A percentile compares a stretch with the other conserved stretches of the same genome.
phyloP scores from a whole-genome alignment of 345 rosid species.

The Brassica carinata region DNA sequence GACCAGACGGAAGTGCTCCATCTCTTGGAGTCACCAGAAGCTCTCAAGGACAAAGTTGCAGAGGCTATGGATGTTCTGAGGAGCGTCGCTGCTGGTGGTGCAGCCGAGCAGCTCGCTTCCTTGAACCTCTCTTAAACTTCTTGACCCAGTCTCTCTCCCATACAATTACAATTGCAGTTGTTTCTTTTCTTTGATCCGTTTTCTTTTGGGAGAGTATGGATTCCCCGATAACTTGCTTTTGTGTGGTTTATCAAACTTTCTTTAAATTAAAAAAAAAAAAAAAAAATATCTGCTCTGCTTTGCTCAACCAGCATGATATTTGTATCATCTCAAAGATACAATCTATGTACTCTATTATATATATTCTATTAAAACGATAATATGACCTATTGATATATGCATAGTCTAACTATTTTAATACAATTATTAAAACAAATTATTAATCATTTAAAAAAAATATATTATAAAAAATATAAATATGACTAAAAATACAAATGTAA shows the following conservation, averaged over 20 bases:
- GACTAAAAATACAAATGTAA: too few species aligned
- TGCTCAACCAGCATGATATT: background rate
- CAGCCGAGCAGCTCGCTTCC: slow-evolving; percentile 75
- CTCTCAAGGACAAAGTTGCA: slow-evolving; percentile 85
- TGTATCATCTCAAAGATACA: background rate
- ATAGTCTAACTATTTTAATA: too few species aligned
- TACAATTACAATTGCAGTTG: slow-evolving; percentile 15
- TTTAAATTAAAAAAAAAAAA: background rate
- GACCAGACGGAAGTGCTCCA: slow-evolving; percentile 94
- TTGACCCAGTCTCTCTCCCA: background rate
- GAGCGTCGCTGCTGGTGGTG: slow-evolving; percentile 65
- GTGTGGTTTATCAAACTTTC: background rate
- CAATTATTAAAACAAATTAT: too few species aligned
- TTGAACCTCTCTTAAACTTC: slow-evolving; percentile 53
- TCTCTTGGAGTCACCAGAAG: slow-evolving; percentile 93
- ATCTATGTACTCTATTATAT: too few species aligned
- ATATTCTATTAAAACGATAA: too few species aligned
- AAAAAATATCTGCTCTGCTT: slow-evolving; percentile 1
- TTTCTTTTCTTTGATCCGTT: slow-evolving; percentile 6
- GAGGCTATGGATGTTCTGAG: slow-evolving; percentile 96
- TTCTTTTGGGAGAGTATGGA: background rate
- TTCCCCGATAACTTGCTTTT: slow-evolving; percentile 8
- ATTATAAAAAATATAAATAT: too few species aligned
- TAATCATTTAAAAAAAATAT: too few species aligned
- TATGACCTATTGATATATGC: too few species aligned